Percentiles rank a stretch among this genome's conserved stretches.
phyloP scores from a whole-genome alignment of 2,329 filamentous ascomycete genomes.

The Volutella citrinella region DNA sequence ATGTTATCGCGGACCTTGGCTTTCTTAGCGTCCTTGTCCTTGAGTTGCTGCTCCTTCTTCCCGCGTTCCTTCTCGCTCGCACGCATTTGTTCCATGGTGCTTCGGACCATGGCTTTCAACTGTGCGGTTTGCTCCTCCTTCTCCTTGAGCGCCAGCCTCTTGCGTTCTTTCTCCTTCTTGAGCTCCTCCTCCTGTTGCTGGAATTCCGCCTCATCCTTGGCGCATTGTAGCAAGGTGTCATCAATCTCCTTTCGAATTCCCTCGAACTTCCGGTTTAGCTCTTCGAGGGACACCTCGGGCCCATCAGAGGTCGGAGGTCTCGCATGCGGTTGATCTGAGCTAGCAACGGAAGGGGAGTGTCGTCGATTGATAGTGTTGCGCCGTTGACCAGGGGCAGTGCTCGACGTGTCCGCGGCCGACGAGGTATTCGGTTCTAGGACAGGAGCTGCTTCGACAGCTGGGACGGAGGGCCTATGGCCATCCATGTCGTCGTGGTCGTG shows the following conservation, averaged over 20 bases:
- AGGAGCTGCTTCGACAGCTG: conserved; percentile 58
- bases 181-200: conserved; percentile 64
- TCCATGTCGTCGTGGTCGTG: conserved; percentile 47
- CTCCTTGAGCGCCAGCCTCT: conserved; percentile 75
- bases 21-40: conserved; percentile 66
- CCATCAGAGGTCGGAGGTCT: conserved; percentile 48
- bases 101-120: conserved; percentile 75
- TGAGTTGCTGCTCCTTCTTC: conserved; percentile 71
- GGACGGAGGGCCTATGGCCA: conserved; percentile 47
- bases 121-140: conserved; percentile 89
- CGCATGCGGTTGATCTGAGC: conserved; percentile 47
- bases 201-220: conserved; percentile 70
- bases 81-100: conserved; percentile 77
- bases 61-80: conserved; percentile 73
- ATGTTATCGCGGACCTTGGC: conserved; percentile 69
- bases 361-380: conserved; percentile 66
- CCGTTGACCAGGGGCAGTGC: conserved; percentile 41
- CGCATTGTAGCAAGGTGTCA: conserved; percentile 67
- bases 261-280: conserved; percentile 80
- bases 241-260: conserved; percentile 79
- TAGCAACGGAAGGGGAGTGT: conserved; percentile 68
- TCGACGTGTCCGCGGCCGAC: conserved; percentile 60
- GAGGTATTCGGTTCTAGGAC: conserved; percentile 58
- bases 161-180: conserved; percentile 73
- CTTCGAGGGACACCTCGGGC: conserved; percentile 65